These are phyloP conservation scores for Scedosporium apiospermum DNA, from an alignment of 2,329 filamentous ascomycete genomes.

Conservation along the genomic window DNA sequence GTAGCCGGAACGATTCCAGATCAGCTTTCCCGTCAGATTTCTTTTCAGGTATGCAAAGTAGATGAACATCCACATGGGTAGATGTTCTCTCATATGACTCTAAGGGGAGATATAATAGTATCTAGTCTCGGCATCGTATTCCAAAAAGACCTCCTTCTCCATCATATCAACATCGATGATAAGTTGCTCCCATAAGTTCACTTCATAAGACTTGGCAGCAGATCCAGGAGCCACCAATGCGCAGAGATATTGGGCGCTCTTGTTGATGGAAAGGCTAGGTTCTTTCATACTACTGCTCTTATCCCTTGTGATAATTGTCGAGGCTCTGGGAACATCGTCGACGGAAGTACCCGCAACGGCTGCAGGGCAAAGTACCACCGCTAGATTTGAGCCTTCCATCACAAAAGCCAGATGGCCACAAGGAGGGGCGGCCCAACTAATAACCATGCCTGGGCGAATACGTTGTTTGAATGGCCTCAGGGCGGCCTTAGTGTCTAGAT, in stretches of 20 bases:
- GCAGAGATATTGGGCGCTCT: conserved; percentile 22
- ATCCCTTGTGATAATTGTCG: background rate
- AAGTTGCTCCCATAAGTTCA: conserved; percentile 28
- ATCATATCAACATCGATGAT: conserved; percentile 24
- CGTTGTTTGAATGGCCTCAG: conserved; percentile 26
- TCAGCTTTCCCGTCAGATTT: too few species aligned
- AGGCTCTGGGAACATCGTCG: background rate
- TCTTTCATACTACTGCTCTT: background rate
- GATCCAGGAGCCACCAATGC: conserved; percentile 24
- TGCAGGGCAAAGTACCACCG: background rate
- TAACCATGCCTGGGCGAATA: conserved; percentile 31
- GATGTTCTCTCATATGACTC: background rate
- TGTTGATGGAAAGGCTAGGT: background rate
- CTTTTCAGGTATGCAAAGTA: too few species aligned
- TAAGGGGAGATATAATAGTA: conserved; percentile 27
- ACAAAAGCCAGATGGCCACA: conserved; percentile 4
- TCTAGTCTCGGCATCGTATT: conserved; percentile 32
- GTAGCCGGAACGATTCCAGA: too few species aligned
- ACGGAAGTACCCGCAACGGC: background rate
- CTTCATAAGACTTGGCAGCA: conserved; percentile 26
- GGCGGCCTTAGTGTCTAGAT: conserved; percentile 15
- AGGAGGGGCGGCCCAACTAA: conserved; percentile 18
- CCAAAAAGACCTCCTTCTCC: conserved; percentile 29
- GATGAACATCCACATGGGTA: too few species aligned
- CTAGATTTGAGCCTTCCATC: background rate